Evolutionary conservation across 768 basidiomycete genomes (phyloP).

Genomic region (Tephrocybe sp.): DNA sequence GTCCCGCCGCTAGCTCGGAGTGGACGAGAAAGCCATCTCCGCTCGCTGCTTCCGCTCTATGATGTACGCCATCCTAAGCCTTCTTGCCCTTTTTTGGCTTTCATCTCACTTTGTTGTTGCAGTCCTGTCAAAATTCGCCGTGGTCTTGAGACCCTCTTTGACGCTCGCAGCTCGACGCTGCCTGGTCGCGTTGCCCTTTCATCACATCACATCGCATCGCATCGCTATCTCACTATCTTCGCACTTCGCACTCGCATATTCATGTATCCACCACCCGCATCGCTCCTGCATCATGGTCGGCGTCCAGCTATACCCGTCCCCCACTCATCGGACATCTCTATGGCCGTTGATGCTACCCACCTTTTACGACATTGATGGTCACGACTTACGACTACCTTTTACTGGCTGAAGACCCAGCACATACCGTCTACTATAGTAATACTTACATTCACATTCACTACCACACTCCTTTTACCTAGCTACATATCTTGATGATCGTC

Average conservation of each 20-base stretch:
- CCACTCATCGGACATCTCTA: neutral
- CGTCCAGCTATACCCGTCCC: neutral
- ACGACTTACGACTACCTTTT: conserved; percentile 10
- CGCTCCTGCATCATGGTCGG: neutral
- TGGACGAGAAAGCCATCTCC: conserved; percentile 15
- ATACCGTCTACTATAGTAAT: conserved; percentile 12
- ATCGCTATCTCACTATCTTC: conserved; percentile 13
- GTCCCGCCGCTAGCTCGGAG: conserved; percentile 8
- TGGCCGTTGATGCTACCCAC: neutral
- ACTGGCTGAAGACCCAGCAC: neutral
- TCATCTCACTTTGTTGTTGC: neutral
- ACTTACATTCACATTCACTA: neutral
- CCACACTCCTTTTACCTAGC: conserved; percentile 11
- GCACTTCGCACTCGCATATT: conserved; percentile 7
- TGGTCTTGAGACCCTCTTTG: no score
- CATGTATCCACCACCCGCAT: neutral
- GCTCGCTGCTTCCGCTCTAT: conserved; percentile 11
- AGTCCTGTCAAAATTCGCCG: no score
- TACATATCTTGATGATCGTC: conserved; percentile 7
- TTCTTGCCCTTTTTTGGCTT: neutral
- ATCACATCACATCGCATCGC: conserved; percentile 11
- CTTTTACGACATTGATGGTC: conserved; percentile 11
- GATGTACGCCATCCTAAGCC: conserved; percentile 4
- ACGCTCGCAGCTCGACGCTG: no score
- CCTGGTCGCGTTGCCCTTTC: no score